Percentiles rank a stretch among this genome's conserved stretches.
Evolutionary conservation across 2,329 filamentous ascomycete species (phyloP).

Genomic region (Fusarium nodosum): DNA sequence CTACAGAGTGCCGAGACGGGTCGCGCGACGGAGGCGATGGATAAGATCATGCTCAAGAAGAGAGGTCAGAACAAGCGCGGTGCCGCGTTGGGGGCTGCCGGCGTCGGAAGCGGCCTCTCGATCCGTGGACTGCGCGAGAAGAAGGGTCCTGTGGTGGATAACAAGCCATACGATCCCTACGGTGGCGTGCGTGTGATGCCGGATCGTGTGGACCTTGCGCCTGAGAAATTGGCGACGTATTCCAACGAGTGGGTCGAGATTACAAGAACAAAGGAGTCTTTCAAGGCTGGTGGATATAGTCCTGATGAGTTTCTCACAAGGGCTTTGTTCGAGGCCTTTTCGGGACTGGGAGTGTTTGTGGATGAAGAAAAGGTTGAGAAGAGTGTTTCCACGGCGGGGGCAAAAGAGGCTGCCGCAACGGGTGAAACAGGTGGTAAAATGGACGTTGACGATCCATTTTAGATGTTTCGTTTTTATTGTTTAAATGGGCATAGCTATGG

Average conservation of each 20-base stretch:
- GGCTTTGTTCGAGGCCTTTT: conserved; percentile 89
- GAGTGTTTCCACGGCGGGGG: conserved; percentile 53
- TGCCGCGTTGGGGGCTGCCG: conserved; percentile 54
- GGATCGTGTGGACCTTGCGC: conserved; percentile 74
- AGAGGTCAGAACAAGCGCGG: conserved; percentile 67
- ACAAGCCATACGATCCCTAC: conserved; percentile 90
- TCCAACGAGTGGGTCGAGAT: conserved; percentile 80
- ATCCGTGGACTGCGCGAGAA: conserved; percentile 85
- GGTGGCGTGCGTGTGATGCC: conserved; percentile 78
- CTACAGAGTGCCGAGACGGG: conserved; percentile 73
- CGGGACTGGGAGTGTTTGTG: conserved; percentile 88
- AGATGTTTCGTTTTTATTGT: conserved; percentile 9
- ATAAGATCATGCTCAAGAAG: conserved; percentile 79
- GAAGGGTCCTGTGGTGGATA: conserved; percentile 61
- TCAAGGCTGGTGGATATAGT: conserved; percentile 85
- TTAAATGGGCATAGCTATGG: conserved; percentile 46
- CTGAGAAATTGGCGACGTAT: conserved; percentile 71
- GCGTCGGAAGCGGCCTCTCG: conserved; percentile 61
- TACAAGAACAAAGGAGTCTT: conserved; percentile 73
- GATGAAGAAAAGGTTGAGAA: conserved; percentile 76
- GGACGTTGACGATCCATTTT: conserved; percentile 65
- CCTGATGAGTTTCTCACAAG: conserved; percentile 84
- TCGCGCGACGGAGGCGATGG: conserved; percentile 70
- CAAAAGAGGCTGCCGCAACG: conserved; percentile 55
- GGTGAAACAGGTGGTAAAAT: conserved; percentile 56